Base-by-base conservation (phyloP, 495 filamentous ascomycete genomes). In the Letharia columbiana region DNA sequence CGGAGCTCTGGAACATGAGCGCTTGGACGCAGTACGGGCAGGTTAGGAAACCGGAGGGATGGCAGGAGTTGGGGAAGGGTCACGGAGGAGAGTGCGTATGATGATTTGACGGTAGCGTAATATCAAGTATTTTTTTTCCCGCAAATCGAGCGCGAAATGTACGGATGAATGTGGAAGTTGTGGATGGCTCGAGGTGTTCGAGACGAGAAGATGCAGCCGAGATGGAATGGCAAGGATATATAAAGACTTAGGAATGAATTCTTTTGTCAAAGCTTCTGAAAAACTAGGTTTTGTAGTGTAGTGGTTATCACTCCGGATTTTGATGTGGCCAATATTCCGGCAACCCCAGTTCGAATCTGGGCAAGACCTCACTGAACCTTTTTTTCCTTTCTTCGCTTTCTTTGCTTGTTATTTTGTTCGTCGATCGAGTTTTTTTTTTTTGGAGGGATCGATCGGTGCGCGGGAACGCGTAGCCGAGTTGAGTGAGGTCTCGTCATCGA, bases 361-460 rank as follows among this genome's bases (percentile, higher is more conserved):
- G 69, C 69, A 69, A 68, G 69, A 71, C 67, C 68, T 70, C 28
- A 33, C 3, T 3, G 2, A 28, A 17, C 5, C 7, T 7, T 69
- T 61, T 62, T 66, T 61, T 41, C n/a, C 61, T 60, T 37, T 67
- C 31, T 12, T 2, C 13, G 1, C 57, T 15, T 41, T 6, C 4
- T 69, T 47, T 66, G 23, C 23, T 73, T 63, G 59, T 73, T 54
- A 61, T 70, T 60, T 60, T 66, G 2, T 77, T 44, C 13, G 86
- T 88, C 10, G 10, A 39, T 39, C 37, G 37, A 39, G 1, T 39
- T 28, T 28, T 28, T 28, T 28, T 0, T 28, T 28, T 28, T 28
- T 28, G 23, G 23, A 0, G 23, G 37, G 37, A 1, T 39, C 37
- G 37, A 39, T 39, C 37, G 23, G 23, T 28, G 23, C 23, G 23